Evolutionary conservation across 345 rosid species (phyloP).

Genomic region (Sisymbrium altissimum): DNA sequence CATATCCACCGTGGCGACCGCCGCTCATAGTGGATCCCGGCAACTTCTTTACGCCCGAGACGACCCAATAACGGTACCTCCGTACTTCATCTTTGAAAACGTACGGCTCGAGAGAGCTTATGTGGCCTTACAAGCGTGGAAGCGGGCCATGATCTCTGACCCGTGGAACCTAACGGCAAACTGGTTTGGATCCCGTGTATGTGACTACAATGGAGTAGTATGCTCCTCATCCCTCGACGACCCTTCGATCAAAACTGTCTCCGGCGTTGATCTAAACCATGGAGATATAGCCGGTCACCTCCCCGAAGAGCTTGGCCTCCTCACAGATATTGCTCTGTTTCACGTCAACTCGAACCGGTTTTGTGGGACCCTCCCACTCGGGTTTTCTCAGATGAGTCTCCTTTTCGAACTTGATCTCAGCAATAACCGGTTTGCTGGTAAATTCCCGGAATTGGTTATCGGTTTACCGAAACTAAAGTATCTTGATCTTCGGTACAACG

Average conservation of each 20-base stretch:
- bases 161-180: slow-evolving; percentile 52
- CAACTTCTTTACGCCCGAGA: slow-evolving; percentile 32
- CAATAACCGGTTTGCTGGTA: slow-evolving; percentile 73
- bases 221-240: slow-evolving; percentile 52
- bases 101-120: slow-evolving; percentile 56
- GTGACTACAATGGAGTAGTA: slow-evolving; percentile 77
- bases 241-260: slow-evolving; percentile 53
- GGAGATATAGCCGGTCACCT: slow-evolving; percentile 75
- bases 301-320: slow-evolving; percentile 66
- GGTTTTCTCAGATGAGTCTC: slow-evolving; percentile 42
- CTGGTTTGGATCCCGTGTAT: slow-evolving; percentile 72
- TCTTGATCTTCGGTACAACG: slow-evolving; percentile 83
- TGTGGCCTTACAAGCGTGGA: slow-evolving; percentile 87
- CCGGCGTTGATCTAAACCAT: slow-evolving; percentile 74
- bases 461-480: slow-evolving; percentile 55
- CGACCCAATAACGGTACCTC: slow-evolving; percentile 36
- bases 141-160: slow-evolving; percentile 60
- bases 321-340: slow-evolving; percentile 55
- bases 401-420: slow-evolving; percentile 76
- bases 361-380: slow-evolving; percentile 58
- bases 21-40: slow-evolving; percentile 6
- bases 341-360: slow-evolving; percentile 83
- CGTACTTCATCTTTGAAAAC: slow-evolving; percentile 49
- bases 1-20: neutral
- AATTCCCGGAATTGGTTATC: slow-evolving; percentile 61